Base-by-base conservation (phyloP, 441 rosid genomes). In the Theobroma grandiflorum region DNA sequence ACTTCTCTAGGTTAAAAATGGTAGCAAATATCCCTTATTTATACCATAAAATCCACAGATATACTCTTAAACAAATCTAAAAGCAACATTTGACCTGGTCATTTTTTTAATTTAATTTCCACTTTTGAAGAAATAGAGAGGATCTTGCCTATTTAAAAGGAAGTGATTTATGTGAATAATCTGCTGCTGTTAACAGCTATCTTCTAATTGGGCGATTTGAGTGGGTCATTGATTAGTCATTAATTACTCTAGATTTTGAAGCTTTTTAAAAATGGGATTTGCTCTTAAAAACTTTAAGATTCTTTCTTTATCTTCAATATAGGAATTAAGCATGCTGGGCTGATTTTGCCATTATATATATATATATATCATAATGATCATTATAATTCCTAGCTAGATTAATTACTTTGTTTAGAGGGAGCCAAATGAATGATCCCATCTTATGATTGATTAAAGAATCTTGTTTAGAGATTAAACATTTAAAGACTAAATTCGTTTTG, bases 201-300 rank as follows among this genome's bases (percentile, higher is more conserved):
- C 3, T 55, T 18, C n/a, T 42, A 72, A 53, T 49, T 20, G 76
- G n/a, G 49, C 49, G 59, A 20, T 18, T 53, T 72, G n/a, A 2
- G 15, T n/a, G 64, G 40, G 31, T 26, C 31, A 26, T 26, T 26
- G 38, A 69, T 26, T 66, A 40, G 45, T 64, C 69, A 71, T 50
- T 71, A 16, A 15, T 70, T 70, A 47, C 20, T 69, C 7, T 15
- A n/a, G 53, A 69, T 50, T 70, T 70, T 49, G 2, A 70, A 72
- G 75, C 35, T 72, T 72, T 37, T 72, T 37, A 33, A 22, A 72
- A 52, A 72, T 35, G 16, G 12, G 72, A 67, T 67, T 20, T 43
- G 49, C 33, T 53, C 64, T 71, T 53, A 9, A 53, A 72, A n/a
- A 26, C 22, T 35, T 37, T 72, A 35, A n/a, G 49, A 37, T 45